Conservation (phyloP, 2,329 filamentous ascomycete species). For the Allantophomopsis lycopodina region DNA sequence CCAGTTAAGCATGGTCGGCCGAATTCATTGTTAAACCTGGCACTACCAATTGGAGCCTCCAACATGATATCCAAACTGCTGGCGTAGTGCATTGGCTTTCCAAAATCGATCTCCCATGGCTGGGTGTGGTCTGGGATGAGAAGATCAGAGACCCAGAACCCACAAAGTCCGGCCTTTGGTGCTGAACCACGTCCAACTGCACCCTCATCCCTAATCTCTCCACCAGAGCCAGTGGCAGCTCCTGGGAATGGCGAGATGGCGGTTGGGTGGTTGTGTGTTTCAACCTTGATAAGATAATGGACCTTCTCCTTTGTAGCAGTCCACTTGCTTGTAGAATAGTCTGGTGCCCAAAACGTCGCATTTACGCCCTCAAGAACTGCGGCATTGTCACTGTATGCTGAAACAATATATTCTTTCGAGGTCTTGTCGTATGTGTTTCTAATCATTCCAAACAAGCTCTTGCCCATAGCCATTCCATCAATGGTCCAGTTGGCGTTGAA, state of each 20-base stretch:
- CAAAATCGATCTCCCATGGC: constrained; percentile 86
- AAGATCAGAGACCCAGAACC: constrained; percentile 92
- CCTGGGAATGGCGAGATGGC: constrained; percentile 88
- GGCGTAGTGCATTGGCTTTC: constrained; percentile 82
- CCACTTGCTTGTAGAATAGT: constrained; percentile 79
- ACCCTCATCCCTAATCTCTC: constrained; percentile 91
- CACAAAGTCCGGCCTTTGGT: constrained; percentile 82
- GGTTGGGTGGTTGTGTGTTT: constrained; percentile 96
- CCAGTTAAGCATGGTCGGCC: constrained; percentile 79
- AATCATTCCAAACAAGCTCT: constrained; percentile 91
- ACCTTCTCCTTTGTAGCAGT: constrained; percentile 73
- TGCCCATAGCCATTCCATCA: constrained; percentile 66
- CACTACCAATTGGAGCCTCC: constrained; percentile 88
- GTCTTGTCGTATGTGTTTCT: constrained; percentile 80
- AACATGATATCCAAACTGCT: constrained; percentile 96
- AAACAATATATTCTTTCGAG: constrained; percentile 69
- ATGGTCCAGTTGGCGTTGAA: constrained; percentile 98
- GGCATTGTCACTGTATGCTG: constrained; percentile 94
- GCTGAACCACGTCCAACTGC: constrained; percentile 85
- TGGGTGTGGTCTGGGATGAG: constrained; percentile 70
- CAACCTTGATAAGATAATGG: constrained; percentile 84
- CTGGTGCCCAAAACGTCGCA: constrained; percentile 75
- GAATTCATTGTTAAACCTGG: constrained; percentile 96
- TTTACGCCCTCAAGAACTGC: constrained; percentile 71
- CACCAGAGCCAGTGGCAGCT: constrained; percentile 87